Percentiles rank a stretch among this genome's conserved stretches.
Conservation (phyloP, 2,329 filamentous ascomycete genomes). For the Bipolaris sorokiniana region DNA sequence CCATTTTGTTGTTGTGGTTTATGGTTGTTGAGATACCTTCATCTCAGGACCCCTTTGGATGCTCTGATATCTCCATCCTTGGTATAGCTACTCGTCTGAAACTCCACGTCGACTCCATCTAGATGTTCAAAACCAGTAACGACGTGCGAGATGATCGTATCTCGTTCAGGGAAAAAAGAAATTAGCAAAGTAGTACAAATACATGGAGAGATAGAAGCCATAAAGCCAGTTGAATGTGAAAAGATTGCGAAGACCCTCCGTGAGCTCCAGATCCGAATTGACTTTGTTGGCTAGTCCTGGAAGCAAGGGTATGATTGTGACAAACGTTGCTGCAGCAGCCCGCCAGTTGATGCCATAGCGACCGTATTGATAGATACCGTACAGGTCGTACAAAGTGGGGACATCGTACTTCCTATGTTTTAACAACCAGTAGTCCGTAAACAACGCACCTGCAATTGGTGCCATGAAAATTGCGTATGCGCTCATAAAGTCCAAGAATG, state of each 20-base stretch:
- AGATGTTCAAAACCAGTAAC: slow-evolving; percentile 13
- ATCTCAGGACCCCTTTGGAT: too few relatives aligned
- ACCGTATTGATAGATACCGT: slow-evolving; percentile 23
- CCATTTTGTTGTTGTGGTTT: too few relatives aligned
- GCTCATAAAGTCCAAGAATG: slow-evolving; percentile 35
- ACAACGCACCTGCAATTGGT: slow-evolving; percentile 25
- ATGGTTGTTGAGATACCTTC: too few relatives aligned
- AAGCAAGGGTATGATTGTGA: slow-evolving; percentile 22
- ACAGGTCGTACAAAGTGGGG: slow-evolving; percentile 29
- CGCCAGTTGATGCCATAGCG: slow-evolving; percentile 31
- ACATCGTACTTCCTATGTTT: slow-evolving; percentile 26
- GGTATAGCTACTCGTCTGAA: not conserved
- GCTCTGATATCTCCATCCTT: too few relatives aligned
- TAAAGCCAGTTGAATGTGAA: slow-evolving; percentile 50
- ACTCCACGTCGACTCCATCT: slow-evolving; percentile 9
- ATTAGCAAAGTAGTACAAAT: slow-evolving; percentile 39
- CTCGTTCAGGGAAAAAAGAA: slow-evolving; percentile 44
- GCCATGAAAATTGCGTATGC: slow-evolving; percentile 33
- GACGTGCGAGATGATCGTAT: slow-evolving; percentile 37
- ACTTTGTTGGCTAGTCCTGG: slow-evolving; percentile 29
- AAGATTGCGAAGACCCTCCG: slow-evolving; percentile 23
- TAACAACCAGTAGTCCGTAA: slow-evolving; percentile 33
- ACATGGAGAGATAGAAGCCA: slow-evolving; percentile 32
- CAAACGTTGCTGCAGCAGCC: slow-evolving; percentile 24
- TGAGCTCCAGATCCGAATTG: slow-evolving; percentile 25